Conservation (phyloP, 805 yeast species). For the Candida pseudofarinosa region DNA sequence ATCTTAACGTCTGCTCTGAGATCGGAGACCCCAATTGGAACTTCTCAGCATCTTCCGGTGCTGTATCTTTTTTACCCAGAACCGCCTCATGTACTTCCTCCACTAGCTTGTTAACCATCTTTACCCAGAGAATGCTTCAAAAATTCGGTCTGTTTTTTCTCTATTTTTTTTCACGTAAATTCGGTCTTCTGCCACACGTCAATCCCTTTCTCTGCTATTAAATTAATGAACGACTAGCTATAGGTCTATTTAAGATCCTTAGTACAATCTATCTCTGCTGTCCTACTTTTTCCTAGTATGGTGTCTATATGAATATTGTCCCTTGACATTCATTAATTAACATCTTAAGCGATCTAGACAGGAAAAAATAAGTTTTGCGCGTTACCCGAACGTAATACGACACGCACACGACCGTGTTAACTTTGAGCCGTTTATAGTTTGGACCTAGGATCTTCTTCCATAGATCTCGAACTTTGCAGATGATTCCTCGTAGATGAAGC, state of each 20-base stretch:
- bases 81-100: not conserved
- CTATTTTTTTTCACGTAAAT: not conserved
- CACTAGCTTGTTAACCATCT: not conserved
- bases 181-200: not conserved
- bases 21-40: not conserved
- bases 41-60: not conserved
- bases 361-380: not conserved
- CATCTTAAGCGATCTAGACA: not conserved
- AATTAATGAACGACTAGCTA: not conserved
- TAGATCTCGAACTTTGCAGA: constrained; percentile 18
- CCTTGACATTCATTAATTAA: not conserved
- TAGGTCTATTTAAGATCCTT: not conserved
- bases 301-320: not conserved
- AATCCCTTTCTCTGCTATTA: not conserved
- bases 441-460: constrained; percentile 12
- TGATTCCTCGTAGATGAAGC: constrained; percentile 46
- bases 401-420: not conserved
- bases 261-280: not conserved
- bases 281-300: not conserved
- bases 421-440: not conserved
- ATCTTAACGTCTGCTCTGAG: not conserved
- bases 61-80: not conserved
- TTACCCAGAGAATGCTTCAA: not conserved
- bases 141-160: not conserved
- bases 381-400: not conserved